Percentiles rank a stretch among this genome's conserved stretches.
Evolutionary conservation across 441 rosid genomes (phyloP).

Genomic region (Arabidopsis lyrata): DNA sequence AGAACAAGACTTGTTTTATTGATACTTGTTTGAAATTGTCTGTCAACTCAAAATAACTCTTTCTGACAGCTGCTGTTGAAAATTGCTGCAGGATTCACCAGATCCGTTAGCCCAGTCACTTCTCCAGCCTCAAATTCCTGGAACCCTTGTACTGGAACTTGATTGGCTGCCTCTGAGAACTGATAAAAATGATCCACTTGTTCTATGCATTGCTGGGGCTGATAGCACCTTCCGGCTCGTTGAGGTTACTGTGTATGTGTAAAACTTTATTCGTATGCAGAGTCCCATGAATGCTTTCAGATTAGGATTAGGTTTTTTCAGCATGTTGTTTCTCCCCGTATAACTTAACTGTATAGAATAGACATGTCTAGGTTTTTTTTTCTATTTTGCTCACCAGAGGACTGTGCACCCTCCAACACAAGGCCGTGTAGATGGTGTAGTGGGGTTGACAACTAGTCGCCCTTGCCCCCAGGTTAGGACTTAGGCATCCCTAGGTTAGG

Average conservation of each 20-base stretch:
- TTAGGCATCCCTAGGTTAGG: slow-evolving; percentile 18
- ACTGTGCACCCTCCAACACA: slow-evolving; percentile 5
- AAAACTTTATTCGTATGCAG: slow-evolving; percentile 19
- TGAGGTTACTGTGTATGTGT: slow-evolving; percentile 81
- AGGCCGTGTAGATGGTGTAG: slow-evolving; percentile 12
- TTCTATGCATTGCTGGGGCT: slow-evolving; percentile 95
- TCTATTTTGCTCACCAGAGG: slow-evolving; percentile 21
- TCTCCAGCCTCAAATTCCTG: slow-evolving; percentile 94
- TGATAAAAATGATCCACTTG: slow-evolving; percentile 82
- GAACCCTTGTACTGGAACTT: slow-evolving; percentile 96
- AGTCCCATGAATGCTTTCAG: slow-evolving; percentile 21
- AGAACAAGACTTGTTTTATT: slow-evolving; percentile 3
- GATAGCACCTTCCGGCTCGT: slow-evolving; percentile 96
- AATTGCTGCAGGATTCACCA: slow-evolving; percentile 82
- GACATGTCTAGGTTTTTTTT: slow-evolving; percentile 18
- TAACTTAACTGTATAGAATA: slow-evolving; percentile 28
- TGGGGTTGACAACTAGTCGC: slow-evolving; percentile 24
- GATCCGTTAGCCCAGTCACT: slow-evolving; percentile 97
- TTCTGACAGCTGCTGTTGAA: slow-evolving; percentile 35
- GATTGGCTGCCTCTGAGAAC: slow-evolving; percentile 94
- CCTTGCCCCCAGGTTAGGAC: slow-evolving; percentile 23
- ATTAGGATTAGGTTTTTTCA: slow-evolving; percentile 27
- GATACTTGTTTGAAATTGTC: slow-evolving; percentile 29
- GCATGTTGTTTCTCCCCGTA: slow-evolving; percentile 32
- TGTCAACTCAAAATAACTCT: slow-evolving; percentile 26